Percentiles rank a stretch among this genome's conserved stretches.
phyloP scores from a whole-genome alignment of 1,139 yeast genomes.

The Zhuliangozyma blackwelliae region DNA sequence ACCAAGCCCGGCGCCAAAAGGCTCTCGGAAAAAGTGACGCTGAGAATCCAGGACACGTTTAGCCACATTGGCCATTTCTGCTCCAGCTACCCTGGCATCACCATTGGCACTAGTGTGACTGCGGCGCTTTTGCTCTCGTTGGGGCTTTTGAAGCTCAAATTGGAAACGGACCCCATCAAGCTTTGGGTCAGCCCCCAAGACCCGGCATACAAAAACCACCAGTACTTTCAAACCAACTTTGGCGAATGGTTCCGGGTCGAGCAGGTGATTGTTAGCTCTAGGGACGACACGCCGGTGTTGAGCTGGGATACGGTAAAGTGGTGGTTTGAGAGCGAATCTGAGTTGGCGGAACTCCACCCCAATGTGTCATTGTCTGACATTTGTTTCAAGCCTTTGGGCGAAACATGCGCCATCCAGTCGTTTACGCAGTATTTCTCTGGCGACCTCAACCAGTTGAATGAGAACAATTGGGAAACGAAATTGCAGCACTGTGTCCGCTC shows the following conservation, averaged over 20 bases:
- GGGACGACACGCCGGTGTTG: constrained; percentile 50
- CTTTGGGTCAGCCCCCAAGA: constrained; percentile 87
- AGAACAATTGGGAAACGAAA: constrained; percentile 49
- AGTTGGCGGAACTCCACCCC: constrained; percentile 31
- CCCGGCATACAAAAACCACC: constrained; percentile 65
- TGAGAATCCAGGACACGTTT: constrained; percentile 29
- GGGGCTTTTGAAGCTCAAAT: constrained; percentile 49
- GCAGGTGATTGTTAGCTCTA: constrained; percentile 74
- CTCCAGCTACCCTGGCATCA: constrained; percentile 53
- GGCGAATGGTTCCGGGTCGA: constrained; percentile 92
- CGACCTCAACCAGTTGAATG: constrained; percentile 46
- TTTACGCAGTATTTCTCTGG: constrained; percentile 86
- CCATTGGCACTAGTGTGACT: constrained; percentile 44
- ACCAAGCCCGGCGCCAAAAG: constrained; percentile 9
- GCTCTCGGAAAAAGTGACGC: constrained; percentile 12
- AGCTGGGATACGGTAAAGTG: constrained; percentile 67
- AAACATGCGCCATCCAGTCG: constrained; percentile 83
- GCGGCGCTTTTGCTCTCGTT: constrained; percentile 45
- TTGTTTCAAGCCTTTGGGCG: constrained; percentile 78
- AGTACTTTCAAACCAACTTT: constrained; percentile 70
- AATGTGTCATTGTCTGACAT: constrained; percentile 52
- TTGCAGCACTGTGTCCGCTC: constrained; percentile 62
- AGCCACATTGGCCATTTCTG: constrained; percentile 49
- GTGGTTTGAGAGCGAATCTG: constrained; percentile 80
- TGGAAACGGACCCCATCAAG: constrained; percentile 77